A percentile compares a stretch with the other conserved stretches of the same genome.
These are phyloP conservation scores for Linnemannia schmuckeri DNA, from an alignment of 192 early-diverging fungal species.

Conservation along the genomic window DNA sequence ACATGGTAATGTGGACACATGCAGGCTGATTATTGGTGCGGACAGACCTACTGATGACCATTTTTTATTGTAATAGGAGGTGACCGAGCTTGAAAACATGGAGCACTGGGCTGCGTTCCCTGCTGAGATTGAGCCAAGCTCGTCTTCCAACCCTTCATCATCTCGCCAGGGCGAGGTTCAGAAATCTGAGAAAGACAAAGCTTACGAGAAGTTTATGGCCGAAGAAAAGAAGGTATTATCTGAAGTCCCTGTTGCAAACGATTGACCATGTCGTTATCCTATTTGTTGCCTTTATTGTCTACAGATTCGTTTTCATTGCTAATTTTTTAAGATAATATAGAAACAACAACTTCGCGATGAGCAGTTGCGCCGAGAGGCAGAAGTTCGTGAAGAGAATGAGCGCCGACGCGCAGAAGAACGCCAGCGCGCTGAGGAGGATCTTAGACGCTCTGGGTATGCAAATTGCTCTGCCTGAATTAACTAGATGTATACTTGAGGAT, in stretches of 20 bases:
- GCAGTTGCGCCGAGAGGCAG: slow-evolving; percentile 30
- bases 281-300: background rate
- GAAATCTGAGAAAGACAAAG: background rate
- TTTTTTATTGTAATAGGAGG: slow-evolving; percentile 16
- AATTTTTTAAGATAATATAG: background rate
- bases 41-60: background rate
- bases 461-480: background rate
- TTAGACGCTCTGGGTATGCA: background rate
- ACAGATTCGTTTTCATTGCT: too few species aligned
- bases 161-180: slow-evolving; percentile 9
- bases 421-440: slow-evolving; percentile 12
- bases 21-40: background rate
- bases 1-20: background rate
- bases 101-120: slow-evolving; percentile 46
- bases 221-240: slow-evolving; percentile 24
- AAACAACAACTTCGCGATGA: slow-evolving; percentile 37
- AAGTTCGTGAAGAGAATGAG: slow-evolving; percentile 40
- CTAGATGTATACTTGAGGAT: too few species aligned
- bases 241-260: background rate
- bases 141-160: slow-evolving; percentile 8
- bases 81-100: slow-evolving; percentile 39
- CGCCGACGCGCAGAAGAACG: slow-evolving; percentile 25
- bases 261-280: too few species aligned
- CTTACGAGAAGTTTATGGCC: slow-evolving; percentile 1
- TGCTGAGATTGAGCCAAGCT: slow-evolving; percentile 11